Conservation (phyloP, 2,329 filamentous ascomycete species). For the Paradendryphiella salina region DNA sequence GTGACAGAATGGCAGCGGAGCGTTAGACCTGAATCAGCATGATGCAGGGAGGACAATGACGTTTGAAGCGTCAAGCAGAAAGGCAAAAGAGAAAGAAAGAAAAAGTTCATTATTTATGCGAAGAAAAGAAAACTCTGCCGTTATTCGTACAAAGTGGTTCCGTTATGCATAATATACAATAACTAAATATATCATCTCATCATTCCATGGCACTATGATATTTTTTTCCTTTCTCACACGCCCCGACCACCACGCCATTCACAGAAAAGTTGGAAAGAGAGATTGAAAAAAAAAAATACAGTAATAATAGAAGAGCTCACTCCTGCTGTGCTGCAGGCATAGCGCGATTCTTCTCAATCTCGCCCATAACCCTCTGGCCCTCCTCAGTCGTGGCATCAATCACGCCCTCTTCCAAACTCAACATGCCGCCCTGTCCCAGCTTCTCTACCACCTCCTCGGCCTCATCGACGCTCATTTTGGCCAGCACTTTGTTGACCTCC, state of each 20-base stretch:
- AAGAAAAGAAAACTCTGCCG: too few relatives aligned
- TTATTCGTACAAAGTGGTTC: slow-evolving; percentile 10
- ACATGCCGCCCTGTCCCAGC: slow-evolving; percentile 79
- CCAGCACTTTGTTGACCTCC: slow-evolving; percentile 82
- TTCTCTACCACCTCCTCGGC: slow-evolving; percentile 83
- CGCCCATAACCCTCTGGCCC: slow-evolving; percentile 74
- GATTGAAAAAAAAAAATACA: not conserved
- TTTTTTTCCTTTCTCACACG: not conserved
- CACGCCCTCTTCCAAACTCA: slow-evolving; percentile 89
- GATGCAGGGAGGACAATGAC: too few relatives aligned
- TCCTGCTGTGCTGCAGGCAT: slow-evolving; percentile 48
- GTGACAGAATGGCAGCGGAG: too few relatives aligned
- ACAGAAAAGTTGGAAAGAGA: too few relatives aligned
- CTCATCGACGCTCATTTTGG: slow-evolving; percentile 84
- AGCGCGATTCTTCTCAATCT: slow-evolving; percentile 57
- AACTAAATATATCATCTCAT: not conserved
- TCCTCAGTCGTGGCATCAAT: slow-evolving; percentile 93
- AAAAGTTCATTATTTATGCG: too few relatives aligned
- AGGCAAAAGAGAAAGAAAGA: too few relatives aligned
- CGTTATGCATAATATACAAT: slow-evolving; percentile 17
- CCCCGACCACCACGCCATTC: not conserved
- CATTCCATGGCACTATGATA: not conserved
- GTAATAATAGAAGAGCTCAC: not conserved
- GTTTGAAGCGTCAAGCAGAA: too few relatives aligned
- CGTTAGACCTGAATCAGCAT: too few relatives aligned